Evolutionary conservation across 2,329 filamentous ascomycete species (phyloP).

Genomic region (Penicillium sp.): DNA sequence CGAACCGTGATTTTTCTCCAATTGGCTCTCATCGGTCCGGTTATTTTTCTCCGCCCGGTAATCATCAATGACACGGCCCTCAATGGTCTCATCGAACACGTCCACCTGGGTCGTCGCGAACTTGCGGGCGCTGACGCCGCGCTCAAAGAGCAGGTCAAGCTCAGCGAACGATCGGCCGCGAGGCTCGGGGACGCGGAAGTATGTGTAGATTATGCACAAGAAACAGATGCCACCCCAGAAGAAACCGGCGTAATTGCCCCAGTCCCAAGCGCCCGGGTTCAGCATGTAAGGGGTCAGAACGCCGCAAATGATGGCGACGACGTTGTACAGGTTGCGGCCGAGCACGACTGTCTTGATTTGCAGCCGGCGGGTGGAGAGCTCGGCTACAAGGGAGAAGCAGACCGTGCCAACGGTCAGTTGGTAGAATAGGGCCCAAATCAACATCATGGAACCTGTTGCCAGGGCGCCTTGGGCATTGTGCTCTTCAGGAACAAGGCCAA

Average conservation of each 20-base stretch:
- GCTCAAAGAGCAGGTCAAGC: slow-evolving; percentile 79
- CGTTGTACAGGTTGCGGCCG: slow-evolving; percentile 75
- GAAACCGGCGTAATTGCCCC: slow-evolving; percentile 83
- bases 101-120: slow-evolving; percentile 61
- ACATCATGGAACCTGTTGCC: slow-evolving; percentile 81
- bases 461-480: slow-evolving; percentile 63
- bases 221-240: slow-evolving; percentile 84
- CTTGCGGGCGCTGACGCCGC: slow-evolving; percentile 66
- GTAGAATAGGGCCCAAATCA: slow-evolving; percentile 77
- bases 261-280: slow-evolving; percentile 82
- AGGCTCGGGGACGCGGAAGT: slow-evolving; percentile 78
- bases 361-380: slow-evolving; percentile 76
- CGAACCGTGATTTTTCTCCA: slow-evolving; percentile 45
- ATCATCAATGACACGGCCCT: slow-evolving; percentile 27
- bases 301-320: slow-evolving; percentile 76
- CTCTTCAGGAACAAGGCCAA: slow-evolving; percentile 65
- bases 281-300: slow-evolving; percentile 91
- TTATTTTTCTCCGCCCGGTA: slow-evolving; percentile 46
- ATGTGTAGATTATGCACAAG: slow-evolving; percentile 75
- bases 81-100: slow-evolving; percentile 49
- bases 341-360: slow-evolving; percentile 91
- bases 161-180: slow-evolving; percentile 79
- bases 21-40: slow-evolving; percentile 53
- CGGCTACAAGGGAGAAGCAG: slow-evolving; percentile 82
- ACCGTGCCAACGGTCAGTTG: slow-evolving; percentile 86